Evolutionary conservation across 768 basidiomycete species (phyloP).

Genomic region (Suillus lakei): DNA sequence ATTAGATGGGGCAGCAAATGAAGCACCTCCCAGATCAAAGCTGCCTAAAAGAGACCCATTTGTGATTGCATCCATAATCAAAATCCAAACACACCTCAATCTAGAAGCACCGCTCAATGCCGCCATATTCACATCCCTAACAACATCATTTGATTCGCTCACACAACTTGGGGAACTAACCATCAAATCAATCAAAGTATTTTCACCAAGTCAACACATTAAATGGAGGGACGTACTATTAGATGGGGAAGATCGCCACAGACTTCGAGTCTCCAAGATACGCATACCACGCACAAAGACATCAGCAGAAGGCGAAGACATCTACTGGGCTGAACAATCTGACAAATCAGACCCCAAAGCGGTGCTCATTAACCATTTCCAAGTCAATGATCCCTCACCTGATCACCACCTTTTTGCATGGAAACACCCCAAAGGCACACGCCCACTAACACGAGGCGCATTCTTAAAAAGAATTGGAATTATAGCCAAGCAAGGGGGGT

Average conservation of each 20-base stretch:
- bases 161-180: slow-evolving; percentile 42
- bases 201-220: neutral
- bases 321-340: slow-evolving; percentile 37
- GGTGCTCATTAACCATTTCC: slow-evolving; percentile 32
- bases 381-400: slow-evolving; percentile 30
- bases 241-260: neutral
- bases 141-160: slow-evolving; percentile 40
- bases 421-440: slow-evolving; percentile 5
- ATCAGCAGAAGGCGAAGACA: slow-evolving; percentile 31
- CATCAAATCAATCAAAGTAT: neutral
- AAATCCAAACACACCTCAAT: neutral
- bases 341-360: slow-evolving; percentile 29
- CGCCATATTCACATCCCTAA: slow-evolving; percentile 28
- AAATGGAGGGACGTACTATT: neutral
- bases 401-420: slow-evolving; percentile 37
- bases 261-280: slow-evolving; percentile 26
- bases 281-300: slow-evolving; percentile 37
- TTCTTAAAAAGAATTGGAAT: slow-evolving; percentile 26
- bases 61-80: neutral
- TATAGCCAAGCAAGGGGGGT: slow-evolving; percentile 12
- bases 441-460: slow-evolving; percentile 29
- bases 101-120: neutral
- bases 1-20: neutral
- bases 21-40: neutral
- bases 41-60: neutral